A percentile compares a stretch with the other conserved stretches of the same genome.
phyloP scores from a whole-genome alignment of 352 stramenopile species.

The Elongisporangium prolatum region DNA sequence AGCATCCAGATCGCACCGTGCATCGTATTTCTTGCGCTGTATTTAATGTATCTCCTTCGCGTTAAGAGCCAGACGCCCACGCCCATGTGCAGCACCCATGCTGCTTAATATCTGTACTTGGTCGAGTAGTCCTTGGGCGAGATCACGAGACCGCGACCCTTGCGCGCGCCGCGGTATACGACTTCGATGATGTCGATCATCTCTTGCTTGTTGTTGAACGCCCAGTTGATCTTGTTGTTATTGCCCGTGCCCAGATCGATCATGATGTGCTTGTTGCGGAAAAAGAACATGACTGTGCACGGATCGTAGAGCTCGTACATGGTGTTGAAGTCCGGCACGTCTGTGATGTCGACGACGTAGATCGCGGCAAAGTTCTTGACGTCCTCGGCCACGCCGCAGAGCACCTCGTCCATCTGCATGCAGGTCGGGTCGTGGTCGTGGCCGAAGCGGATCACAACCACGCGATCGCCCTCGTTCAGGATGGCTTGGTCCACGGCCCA shows the following conservation, averaged over 20 bases:
- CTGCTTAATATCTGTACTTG: conserved; percentile 95
- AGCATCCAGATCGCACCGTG: background rate
- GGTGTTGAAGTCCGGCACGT: conserved; percentile 99
- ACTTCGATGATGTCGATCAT: conserved; percentile 99
- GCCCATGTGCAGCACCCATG: background rate
- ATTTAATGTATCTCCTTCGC: background rate
- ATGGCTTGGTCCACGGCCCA: conserved; percentile 99
- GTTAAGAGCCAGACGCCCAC: conserved; percentile 6
- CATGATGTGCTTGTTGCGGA: conserved; percentile 99
- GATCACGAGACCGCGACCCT: conserved; percentile 97
- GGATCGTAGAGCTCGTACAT: conserved; percentile 99
- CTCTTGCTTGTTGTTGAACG: conserved; percentile 96
- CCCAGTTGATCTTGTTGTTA: conserved; percentile 99
- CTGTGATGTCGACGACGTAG: conserved; percentile 93
- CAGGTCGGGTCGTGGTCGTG: conserved; percentile 97
- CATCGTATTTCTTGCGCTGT: background rate
- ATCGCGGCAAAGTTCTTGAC: conserved; percentile 99
- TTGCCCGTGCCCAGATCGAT: conserved; percentile 99
- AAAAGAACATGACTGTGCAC: conserved; percentile 99
- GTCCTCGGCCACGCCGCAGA: conserved; percentile 95
- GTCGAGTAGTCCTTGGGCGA: conserved; percentile 99
- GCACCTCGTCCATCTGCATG: conserved; percentile 98
- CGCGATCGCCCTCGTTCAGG: conserved; percentile 95
- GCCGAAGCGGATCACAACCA: conserved; percentile 99
- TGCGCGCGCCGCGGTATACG: conserved; percentile 96